A percentile compares a stretch with the other conserved stretches of the same genome.
These are phyloP conservation scores for Grifola frondosa DNA, from an alignment of 1,284 basidiomycete species.

Conservation along the genomic window DNA sequence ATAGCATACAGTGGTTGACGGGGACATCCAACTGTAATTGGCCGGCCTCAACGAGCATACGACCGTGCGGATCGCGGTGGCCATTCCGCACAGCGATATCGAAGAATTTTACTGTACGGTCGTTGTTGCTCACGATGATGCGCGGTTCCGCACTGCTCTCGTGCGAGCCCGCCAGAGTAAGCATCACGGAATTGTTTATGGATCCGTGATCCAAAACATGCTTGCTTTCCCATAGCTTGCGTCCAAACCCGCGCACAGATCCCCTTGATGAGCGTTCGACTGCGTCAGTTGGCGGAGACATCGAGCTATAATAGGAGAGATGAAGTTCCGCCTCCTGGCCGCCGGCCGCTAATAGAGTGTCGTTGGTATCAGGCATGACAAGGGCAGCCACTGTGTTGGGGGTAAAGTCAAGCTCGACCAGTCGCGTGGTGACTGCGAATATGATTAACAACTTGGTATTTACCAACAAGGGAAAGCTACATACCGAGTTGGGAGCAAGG, in stretches of 20 bases:
- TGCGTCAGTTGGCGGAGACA: no score
- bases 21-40: constrained; percentile 63
- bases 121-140: constrained; percentile 84
- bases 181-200: constrained; percentile 83
- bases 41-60: constrained; percentile 56
- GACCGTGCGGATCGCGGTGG: constrained; percentile 40
- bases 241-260: constrained; percentile 27
- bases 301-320: constrained; percentile 52
- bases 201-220: constrained; percentile 55
- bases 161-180: constrained; percentile 58
- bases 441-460: constrained; percentile 1
- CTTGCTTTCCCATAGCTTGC: constrained; percentile 55
- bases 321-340: constrained; percentile 82
- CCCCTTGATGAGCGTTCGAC: constrained; percentile 15
- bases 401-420: constrained; percentile 58
- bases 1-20: constrained; percentile 59
- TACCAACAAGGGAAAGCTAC: constrained; percentile 25
- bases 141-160: constrained; percentile 66
- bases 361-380: constrained; percentile 48
- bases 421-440: constrained; percentile 45
- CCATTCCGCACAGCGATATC: constrained; percentile 55
- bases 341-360: constrained; percentile 76
- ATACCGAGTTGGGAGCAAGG: constrained; percentile 47
- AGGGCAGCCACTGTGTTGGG: constrained; percentile 73
- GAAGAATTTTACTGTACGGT: constrained; percentile 74